phyloP scores from a whole-genome alignment of 768 basidiomycete genomes.

The Cystobasidium tubakii region DNA sequence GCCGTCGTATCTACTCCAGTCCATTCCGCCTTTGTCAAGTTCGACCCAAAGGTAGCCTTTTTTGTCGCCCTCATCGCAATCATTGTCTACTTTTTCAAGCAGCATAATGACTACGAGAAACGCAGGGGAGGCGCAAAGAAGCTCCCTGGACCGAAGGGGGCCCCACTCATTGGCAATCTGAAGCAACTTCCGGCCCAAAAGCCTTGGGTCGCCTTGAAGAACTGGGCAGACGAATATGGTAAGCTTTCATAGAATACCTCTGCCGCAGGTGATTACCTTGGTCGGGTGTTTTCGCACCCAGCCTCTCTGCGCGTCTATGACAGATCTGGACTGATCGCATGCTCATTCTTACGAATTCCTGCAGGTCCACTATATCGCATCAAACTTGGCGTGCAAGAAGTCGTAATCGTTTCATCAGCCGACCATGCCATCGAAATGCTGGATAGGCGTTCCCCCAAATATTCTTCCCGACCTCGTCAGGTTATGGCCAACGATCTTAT shows the following conservation, averaged over 20 bases:
- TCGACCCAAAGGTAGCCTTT: constrained; percentile 21
- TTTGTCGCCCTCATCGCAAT: constrained; percentile 22
- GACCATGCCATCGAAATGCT: constrained; percentile 42
- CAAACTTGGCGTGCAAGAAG: constrained; percentile 38
- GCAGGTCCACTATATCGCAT: constrained; percentile 43
- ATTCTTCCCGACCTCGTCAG: constrained; percentile 42
- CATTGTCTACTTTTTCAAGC: constrained; percentile 34
- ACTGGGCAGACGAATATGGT: constrained; percentile 44
- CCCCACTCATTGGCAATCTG: constrained; percentile 42
- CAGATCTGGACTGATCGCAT: neutral
- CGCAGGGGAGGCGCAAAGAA: constrained; percentile 13
- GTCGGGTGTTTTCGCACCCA: neutral
- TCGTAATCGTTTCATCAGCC: constrained; percentile 43
- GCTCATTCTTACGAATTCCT: neutral
- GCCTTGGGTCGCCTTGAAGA: constrained; percentile 43
- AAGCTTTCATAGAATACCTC: neutral
- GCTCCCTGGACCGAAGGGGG: constrained; percentile 29
- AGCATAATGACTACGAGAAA: constrained; percentile 29
- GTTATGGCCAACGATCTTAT: constrained; percentile 43
- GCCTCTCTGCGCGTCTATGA: neutral
- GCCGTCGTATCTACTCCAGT: constrained; percentile 8
- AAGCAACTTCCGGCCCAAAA: constrained; percentile 41
- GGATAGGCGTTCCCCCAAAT: constrained; percentile 43
- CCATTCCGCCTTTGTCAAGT: neutral
- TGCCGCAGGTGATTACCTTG: neutral